These are phyloP conservation scores for Mycocentrospora acerina DNA, from an alignment of 2,329 filamentous ascomycete genomes.

Conservation along the genomic window DNA sequence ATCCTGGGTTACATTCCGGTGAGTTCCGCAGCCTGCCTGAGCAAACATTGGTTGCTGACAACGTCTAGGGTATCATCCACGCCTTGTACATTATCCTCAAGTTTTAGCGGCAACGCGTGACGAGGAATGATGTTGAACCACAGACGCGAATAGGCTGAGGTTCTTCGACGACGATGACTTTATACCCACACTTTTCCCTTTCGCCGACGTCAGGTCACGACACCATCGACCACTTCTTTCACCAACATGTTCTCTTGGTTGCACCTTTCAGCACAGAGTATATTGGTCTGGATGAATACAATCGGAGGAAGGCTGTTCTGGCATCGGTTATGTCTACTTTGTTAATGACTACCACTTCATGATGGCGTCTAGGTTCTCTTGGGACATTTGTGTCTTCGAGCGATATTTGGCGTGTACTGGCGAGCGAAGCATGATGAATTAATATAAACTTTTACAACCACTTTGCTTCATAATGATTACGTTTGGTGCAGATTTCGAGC, in stretches of 20 bases:
- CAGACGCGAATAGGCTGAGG: conserved; percentile 11
- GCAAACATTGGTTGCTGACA: conserved; percentile 12
- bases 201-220: conserved; percentile 3
- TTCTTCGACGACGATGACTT: conserved; percentile 12
- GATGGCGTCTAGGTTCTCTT: conserved; percentile 11
- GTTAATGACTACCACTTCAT: conserved; percentile 10
- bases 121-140: conserved; percentile 10
- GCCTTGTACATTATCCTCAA: conserved; percentile 92
- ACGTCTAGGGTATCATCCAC: conserved; percentile 71
- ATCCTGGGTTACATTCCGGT: conserved; percentile 61
- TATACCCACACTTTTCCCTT: conserved; percentile 36
- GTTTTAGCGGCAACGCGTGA: conserved; percentile 59
- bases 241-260: conserved; percentile 3
- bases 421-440: conserved; percentile 11
- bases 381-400: conserved; percentile 1
- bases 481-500: too few relatives aligned
- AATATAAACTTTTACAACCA: conserved; percentile 12
- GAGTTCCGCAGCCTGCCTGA: conserved; percentile 9
- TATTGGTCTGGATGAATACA: conserved; percentile 5
- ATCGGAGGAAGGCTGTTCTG: conserved; percentile 5
- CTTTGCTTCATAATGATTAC: too few relatives aligned
- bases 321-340: conserved; percentile 7
- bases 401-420: conserved; percentile 4
- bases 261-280: conserved; percentile 1
- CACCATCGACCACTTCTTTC: conserved; percentile 1